Evolutionary conservation across 179 eudicot genomes (phyloP).

Genomic region (Carnegiea gigantea): DNA sequence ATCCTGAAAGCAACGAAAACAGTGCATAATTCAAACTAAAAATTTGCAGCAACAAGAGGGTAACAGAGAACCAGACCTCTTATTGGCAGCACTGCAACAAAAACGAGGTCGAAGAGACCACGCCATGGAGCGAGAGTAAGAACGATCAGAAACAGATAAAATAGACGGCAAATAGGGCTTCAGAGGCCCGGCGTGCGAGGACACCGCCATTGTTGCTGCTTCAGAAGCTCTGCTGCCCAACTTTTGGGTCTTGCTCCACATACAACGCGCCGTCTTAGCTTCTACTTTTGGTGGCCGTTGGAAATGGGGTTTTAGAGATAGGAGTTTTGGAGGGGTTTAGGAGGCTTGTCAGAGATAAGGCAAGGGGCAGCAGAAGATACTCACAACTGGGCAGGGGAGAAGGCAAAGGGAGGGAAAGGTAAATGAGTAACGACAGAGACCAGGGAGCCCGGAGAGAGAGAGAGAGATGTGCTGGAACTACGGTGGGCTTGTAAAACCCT

Average conservation of each 20-base stretch:
- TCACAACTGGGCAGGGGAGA: not conserved
- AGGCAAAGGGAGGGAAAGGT: not conserved
- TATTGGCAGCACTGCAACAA: not conserved
- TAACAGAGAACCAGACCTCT: constrained; percentile 18
- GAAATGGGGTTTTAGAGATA: not conserved
- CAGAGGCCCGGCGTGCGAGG: constrained; percentile 29
- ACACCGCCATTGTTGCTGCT: constrained; percentile 28
- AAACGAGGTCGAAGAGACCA: constrained; percentile 19
- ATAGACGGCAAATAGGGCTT: constrained; percentile 26
- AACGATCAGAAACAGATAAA: constrained; percentile 34
- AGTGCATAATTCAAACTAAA: not conserved
- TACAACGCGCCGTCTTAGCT: constrained; percentile 37
- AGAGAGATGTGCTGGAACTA: not conserved
- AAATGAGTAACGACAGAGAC: not conserved
- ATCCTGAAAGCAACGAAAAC: not conserved
- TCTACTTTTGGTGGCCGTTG: not conserved
- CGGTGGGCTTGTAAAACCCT: not conserved
- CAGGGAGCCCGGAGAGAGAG: not conserved
- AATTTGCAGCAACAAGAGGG: not conserved
- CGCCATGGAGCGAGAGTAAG: constrained; percentile 16
- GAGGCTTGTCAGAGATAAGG: constrained; percentile 1
- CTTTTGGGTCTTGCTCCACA: constrained; percentile 31
- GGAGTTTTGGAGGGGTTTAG: not conserved
- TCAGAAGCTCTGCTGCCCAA: constrained; percentile 31
- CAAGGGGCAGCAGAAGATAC: not conserved